Evolutionary conservation across 331 rosid species (phyloP), one percentile per base, ranked within the genome.

Genomic region (Rhamnella rubrinervis): DNA sequence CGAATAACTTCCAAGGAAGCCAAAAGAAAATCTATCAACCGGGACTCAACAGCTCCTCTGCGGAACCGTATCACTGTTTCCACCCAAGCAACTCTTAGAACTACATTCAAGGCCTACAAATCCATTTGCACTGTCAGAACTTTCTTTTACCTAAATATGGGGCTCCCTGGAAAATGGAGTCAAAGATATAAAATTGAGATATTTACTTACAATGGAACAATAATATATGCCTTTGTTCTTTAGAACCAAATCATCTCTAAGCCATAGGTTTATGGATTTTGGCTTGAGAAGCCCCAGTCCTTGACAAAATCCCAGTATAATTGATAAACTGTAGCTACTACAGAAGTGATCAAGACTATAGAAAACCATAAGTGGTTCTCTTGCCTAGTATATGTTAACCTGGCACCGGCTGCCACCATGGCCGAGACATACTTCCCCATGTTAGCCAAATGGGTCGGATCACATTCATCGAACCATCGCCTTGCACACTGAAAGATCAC

Each of bases 381-480:
- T 31, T 80, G 79, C 51, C 86, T 77, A 46, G 70, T 53, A 63
- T 89, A 91, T n/a, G 96, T 86, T 66, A 95, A 65, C 78, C 93
- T 86, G 3, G 97, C 96, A 51, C 96, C 92, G 0, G 93, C 97
- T 14, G 99, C 99, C 39, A 89, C 92, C 93, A 95, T 95, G 20
- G 99, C 99, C 0, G 99, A 91, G 19, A 91, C 92, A 78, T 95
- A 95, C 86, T 95, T 95, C 10, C 99, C 99, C 99, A 95, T 87
- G 88, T 95, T 95, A 13, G 85, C 85, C 88, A 95, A 84, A 71
- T 95, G 92, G 56, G 63, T 50, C 61, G 79, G 72, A 61, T 87
- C 84, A 57, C 59, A 5, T 9, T 87, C 93, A 55, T 95, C 99
- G 21, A 82, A 83, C 96, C 96, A 95, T 76, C 97, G 59, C 80